Base-by-base conservation (phyloP, 2,329 filamentous ascomycete species). In the Trichoderma koningii region DNA sequence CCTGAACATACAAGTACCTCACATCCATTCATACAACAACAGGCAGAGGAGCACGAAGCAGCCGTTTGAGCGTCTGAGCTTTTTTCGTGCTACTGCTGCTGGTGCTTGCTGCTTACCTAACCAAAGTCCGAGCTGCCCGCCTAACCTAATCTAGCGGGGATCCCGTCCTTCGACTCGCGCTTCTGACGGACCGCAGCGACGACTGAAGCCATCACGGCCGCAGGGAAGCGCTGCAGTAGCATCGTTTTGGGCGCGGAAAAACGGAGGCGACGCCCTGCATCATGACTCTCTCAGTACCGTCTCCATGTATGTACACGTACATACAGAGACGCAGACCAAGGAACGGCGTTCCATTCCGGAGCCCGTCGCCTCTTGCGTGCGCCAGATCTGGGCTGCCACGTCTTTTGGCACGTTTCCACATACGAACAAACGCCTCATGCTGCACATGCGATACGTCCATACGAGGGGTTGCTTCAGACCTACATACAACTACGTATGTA, bases 361-460 rank as follows among this genome's bases (percentile, higher is more conserved):
- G 60, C 15, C 60, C 30, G 50, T 59, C 38, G 30, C 45, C 19
- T 64, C 23, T 51, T 52, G 23, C 47, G 21, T 64, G 53, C 52
- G 44, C 62, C 62, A 64, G 53, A 64, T 64, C 62, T 59, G 62
- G 38, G 45, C 53, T 64, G 62, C 62, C 62, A 64, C 62, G 62
- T 64, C 61, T 64, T 7, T 47, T 55, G 48, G 38, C 50, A 34
- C 60, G 51, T 55, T 57, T 48, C 55, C 62, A 57, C 50, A 50
- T 56, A 59, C 47, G 53, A 57, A 59, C 26, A 59, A 64, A 59
- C 62, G 62, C 62, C 62, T 64, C 62, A 64, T 51, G 30, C 50
- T 45, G 50, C 51, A 15, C 42, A 44, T 38, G 12, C 12, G 34
- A 62, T 62, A 62, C 59, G 59, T 52, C 26, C 38, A 38, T 53